A percentile compares a stretch with the other conserved stretches of the same genome.
Evolutionary conservation across 129 eudicot species (phyloP).

Genomic region (Logfia minima): DNA sequence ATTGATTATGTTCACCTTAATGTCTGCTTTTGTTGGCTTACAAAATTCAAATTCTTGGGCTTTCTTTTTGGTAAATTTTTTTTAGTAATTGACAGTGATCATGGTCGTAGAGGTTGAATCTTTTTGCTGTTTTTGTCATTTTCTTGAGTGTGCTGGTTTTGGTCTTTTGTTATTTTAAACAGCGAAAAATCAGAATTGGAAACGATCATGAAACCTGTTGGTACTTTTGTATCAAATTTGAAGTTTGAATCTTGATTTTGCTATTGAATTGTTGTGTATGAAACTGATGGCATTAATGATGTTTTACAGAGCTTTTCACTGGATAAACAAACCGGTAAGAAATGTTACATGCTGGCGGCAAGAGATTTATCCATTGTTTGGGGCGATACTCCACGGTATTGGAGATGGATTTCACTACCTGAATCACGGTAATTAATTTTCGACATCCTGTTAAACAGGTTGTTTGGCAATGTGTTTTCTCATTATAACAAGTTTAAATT

Average conservation of each 20-base stretch:
- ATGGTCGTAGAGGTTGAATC: too few species aligned
- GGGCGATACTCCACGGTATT: conserved; percentile 43
- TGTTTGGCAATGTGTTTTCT: too few species aligned
- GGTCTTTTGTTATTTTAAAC: too few species aligned
- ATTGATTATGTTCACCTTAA: background rate
- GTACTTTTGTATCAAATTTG: background rate
- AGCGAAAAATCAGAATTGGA: too few species aligned
- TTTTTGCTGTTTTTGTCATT: too few species aligned
- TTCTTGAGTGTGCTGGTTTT: too few species aligned
- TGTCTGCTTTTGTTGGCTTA: background rate
- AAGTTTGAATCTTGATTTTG: background rate
- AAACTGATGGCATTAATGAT: background rate
- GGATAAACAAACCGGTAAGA: conserved; percentile 50
- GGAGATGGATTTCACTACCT: conserved; percentile 48
- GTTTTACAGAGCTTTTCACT: conserved; percentile 40
- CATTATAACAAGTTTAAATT: too few species aligned
- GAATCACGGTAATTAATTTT: conserved; percentile 37
- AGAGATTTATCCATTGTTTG: conserved; percentile 39
- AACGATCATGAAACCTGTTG: too few species aligned
- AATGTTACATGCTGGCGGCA: conserved; percentile 48
- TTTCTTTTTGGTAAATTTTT: background rate
- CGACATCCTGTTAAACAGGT: background rate
- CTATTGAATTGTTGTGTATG: background rate
- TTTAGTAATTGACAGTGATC: background rate
- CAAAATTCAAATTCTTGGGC: background rate